Evolutionary conservation across 1,284 basidiomycete genomes (phyloP), one percentile per base, ranked within the genome.

Genomic region (Cystobasidium sp.): DNA sequence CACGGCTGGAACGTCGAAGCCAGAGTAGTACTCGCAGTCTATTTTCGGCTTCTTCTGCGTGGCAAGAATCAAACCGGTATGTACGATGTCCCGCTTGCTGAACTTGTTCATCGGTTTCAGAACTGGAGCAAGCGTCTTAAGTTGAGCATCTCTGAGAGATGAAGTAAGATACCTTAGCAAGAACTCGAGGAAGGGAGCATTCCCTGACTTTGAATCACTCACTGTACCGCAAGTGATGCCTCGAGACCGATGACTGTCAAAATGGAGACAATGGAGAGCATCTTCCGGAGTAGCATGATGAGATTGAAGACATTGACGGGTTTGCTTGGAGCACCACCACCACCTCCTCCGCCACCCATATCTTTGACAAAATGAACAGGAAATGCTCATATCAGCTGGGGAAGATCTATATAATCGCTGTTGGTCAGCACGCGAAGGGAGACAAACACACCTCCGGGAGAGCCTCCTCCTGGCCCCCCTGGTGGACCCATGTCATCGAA

Each of bases 1-100:
- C 69, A 63, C 58, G 18, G 69, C 61, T 12, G 70, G 70, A 14
- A 73, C 70, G 66, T 73, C 70, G 46, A 73, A 73, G 0, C 70
- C 70, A n/a, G 62, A 53, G 31, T 56, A 73, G 37, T 73, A 73
- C 12, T 61, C 70, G 43, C 70, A 73, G 31, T 46, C 62, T 14
- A 66, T 47, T 20, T 47, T 65, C 5, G 70, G 62, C 14, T 12
- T 31, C 6, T 52, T 52, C 37, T 41, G 7, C n/a, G 22, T 58
- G 24, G 47, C 69, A 22, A 52, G 44, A 9, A 47, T 22, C 22
- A 44, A 20, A 16, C 51, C 53, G 43, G 51, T 39, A 16, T 31
- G 12, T 16, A 64, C n/a, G 6, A 41, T 5, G 37, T 73, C 70
- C 18, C 70, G 62, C 51, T 58, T 53, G 18, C 47, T 22, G 20